Conservation (phyloP, 768 basidiomycete species). For the Termitomyces heimii region DNA sequence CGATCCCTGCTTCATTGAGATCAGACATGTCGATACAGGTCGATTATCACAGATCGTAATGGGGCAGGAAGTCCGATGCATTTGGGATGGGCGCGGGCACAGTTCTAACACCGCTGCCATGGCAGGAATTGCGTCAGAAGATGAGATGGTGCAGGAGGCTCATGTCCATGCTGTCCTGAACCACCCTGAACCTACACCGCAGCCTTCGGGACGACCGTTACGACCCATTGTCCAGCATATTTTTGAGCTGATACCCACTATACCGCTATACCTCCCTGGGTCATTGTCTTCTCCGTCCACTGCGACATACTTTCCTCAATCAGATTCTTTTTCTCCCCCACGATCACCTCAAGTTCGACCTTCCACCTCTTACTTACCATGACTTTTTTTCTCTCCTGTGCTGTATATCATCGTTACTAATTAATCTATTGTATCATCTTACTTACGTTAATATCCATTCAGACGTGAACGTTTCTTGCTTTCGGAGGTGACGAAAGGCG, state of each 20-base stretch:
- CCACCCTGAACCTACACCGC: slow-evolving; percentile 37
- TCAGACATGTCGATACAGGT: slow-evolving; percentile 78
- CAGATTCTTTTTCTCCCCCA: slow-evolving; percentile 41
- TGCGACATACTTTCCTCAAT: slow-evolving; percentile 45
- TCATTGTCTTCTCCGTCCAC: slow-evolving; percentile 50
- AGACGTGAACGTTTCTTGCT: neutral
- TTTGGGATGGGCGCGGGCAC: slow-evolving; percentile 79
- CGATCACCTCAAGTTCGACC: slow-evolving; percentile 44
- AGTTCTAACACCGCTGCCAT: slow-evolving; percentile 55
- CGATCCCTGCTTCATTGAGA: slow-evolving; percentile 86
- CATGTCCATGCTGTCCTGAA: slow-evolving; percentile 86
- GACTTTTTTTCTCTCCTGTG: neutral
- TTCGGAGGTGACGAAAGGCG: too few species aligned
- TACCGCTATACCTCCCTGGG: slow-evolving; percentile 64
- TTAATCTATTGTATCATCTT: slow-evolving; percentile 4
- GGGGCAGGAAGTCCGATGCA: slow-evolving; percentile 76
- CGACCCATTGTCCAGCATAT: slow-evolving; percentile 64
- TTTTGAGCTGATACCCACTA: slow-evolving; percentile 74
- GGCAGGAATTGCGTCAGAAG: slow-evolving; percentile 42
- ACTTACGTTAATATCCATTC: neutral
- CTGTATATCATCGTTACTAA: neutral
- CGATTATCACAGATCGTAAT: slow-evolving; percentile 77
- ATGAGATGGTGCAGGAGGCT: slow-evolving; percentile 67
- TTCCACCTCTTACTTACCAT: slow-evolving; percentile 8
- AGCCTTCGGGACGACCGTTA: slow-evolving; percentile 28